Base-by-base conservation (phyloP, 768 basidiomycete species). In the Leccinum uliginosum region DNA sequence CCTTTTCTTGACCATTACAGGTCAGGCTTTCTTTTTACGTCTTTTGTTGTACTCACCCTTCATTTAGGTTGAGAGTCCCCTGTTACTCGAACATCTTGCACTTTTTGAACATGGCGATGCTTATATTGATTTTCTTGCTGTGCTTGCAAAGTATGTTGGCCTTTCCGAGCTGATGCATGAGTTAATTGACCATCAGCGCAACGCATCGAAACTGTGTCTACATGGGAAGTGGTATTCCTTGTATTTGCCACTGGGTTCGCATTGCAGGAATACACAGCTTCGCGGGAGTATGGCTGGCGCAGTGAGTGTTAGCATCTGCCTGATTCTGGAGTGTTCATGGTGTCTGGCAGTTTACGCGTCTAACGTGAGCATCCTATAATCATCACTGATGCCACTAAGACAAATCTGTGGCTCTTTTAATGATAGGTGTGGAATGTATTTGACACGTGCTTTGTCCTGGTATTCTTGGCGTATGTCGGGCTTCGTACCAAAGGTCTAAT, bases 341-440 rank as follows among this genome's bases (percentile, higher is more conserved):
- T 44, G 15, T 50, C 21, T 12, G 45, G 23, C 61, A 81, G 91
- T 94, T 53, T 94, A 94, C 68, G 83, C 91, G 44, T 89, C 91
- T 21, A 93, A 91, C 66, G 91, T 90, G 67, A 65, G 21, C 43
- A n/a, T 48, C 23, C 23, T 8, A 55, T 59, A n/a, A 61, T 23
- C 43, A 51, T 45, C 17, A 43, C 4, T 15, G 26, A 24, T n/a
- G 17, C 7, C n/a, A 40, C 40, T 40, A 6, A 11, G 40, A 19
- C 5, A 3, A 34, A 49, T 38, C 54, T 48, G 51, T 35, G 54
- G 53, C 51, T 46, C 46, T 32, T 26, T 52, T 50, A 10, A 26
- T 43, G 50, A 19, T 62, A 94, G 90, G 84, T 94, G 60, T 96
- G 93, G 93, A 95, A 93, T 66, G 86, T 84, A 6, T 93, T 95